Conservation (phyloP, 2,329 filamentous ascomycete genomes). For the Verticillium nubilum region DNA sequence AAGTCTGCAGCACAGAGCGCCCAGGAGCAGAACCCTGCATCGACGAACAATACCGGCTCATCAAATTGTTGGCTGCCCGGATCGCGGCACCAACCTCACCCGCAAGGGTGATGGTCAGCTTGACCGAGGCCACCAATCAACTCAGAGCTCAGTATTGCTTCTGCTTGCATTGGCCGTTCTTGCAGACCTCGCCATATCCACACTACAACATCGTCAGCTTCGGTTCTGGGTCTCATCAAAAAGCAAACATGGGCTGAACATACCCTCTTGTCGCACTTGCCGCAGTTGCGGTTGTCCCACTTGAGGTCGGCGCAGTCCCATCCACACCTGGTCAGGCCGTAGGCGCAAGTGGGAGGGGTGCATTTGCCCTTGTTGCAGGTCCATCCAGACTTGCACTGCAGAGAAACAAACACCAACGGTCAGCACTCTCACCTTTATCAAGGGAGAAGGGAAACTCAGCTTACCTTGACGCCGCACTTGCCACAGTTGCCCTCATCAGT, state of each 20-base stretch:
- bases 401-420: background rate
- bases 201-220: background rate
- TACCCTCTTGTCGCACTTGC: background rate
- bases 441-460: background rate
- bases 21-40: no score
- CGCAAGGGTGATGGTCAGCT: no score
- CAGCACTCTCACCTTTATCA: background rate
- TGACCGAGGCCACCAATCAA: no score
- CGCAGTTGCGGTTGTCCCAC: background rate
- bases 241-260: background rate
- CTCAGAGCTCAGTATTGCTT: background rate
- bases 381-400: background rate
- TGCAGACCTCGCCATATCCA: background rate
- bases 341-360: background rate
- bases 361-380: background rate
- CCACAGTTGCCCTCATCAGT: background rate
- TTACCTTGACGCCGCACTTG: background rate
- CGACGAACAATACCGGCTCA: no score
- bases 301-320: background rate
- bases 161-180: background rate
- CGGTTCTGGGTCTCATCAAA: background rate
- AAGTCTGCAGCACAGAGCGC: no score
- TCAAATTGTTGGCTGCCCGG: no score
- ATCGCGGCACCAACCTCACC: no score
- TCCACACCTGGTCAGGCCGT: background rate